phyloP scores from a whole-genome alignment of 805 yeast species.

The Wickerhamiella hasegawae region DNA sequence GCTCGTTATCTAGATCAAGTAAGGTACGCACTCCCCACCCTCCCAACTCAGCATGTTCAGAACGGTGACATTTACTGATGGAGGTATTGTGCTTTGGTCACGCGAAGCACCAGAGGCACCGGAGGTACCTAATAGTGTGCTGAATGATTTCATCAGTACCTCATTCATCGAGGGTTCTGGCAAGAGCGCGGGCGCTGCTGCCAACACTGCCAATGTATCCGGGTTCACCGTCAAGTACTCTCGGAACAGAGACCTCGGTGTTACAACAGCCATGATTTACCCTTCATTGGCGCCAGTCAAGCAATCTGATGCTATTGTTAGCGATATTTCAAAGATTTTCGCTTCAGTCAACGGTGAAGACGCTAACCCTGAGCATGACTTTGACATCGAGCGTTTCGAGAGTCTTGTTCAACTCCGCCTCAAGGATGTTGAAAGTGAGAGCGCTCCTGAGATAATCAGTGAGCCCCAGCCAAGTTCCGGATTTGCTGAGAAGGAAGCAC shows the following conservation, averaged over 20 bases:
- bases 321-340: conserved; percentile 21
- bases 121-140: conserved; percentile 26
- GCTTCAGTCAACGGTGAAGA: conserved; percentile 15
- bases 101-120: conserved; percentile 21
- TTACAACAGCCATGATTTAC: conserved; percentile 25
- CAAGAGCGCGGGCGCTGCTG: conserved; percentile 14
- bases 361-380: conserved; percentile 5
- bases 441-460: neutral
- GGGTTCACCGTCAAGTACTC: conserved; percentile 32
- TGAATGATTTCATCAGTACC: conserved; percentile 34
- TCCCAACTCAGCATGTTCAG: too few relatives aligned
- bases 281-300: conserved; percentile 22
- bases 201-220: conserved; percentile 20
- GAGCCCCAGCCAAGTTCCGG: too few relatives aligned
- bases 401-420: conserved; percentile 21
- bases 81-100: conserved; percentile 39
- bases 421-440: conserved; percentile 1
- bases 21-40: too few relatives aligned
- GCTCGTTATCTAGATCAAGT: too few relatives aligned
- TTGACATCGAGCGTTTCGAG: conserved; percentile 14
- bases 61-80: conserved; percentile 29
- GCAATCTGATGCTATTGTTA: conserved; percentile 21
- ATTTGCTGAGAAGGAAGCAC: neutral
- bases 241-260: conserved; percentile 27
- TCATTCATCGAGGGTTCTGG: conserved; percentile 27